phyloP scores from a whole-genome alignment of 2,329 filamentous ascomycete genomes.

The Fusarium sp. region DNA sequence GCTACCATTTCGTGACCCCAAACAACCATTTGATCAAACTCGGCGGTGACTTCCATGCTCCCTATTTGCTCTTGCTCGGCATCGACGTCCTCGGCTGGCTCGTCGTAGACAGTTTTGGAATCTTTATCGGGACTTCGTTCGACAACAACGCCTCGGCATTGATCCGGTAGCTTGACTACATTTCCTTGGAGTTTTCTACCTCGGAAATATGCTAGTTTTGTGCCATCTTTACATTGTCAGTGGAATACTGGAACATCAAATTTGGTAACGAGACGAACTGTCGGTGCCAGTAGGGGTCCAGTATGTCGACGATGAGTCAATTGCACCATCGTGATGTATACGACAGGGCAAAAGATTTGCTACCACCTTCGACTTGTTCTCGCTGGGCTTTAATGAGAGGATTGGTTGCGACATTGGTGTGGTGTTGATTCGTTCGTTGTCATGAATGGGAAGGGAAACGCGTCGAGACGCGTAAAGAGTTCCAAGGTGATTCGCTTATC shows the following conservation, averaged over 20 bases:
- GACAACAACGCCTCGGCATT: constrained; percentile 76
- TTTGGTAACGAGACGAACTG: constrained; percentile 54
- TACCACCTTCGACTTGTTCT: constrained; percentile 57
- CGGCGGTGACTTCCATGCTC: constrained; percentile 71
- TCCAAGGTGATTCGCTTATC: constrained; percentile 7
- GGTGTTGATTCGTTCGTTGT: constrained; percentile 3
- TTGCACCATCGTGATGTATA: constrained; percentile 81
- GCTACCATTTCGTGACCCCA: constrained; percentile 84
- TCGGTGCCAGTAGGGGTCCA: constrained; percentile 73
- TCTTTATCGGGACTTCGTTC: constrained; percentile 55
- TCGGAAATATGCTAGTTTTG: constrained; percentile 76
- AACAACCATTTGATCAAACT: constrained; percentile 82
- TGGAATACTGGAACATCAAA: neutral
- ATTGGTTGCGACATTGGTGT: constrained; percentile 59
- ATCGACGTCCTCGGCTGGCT: constrained; percentile 58
- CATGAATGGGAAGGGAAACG: constrained; percentile 26
- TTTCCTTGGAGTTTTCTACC: constrained; percentile 83
- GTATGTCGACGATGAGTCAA: constrained; percentile 73
- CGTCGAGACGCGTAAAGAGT: constrained; percentile 45
- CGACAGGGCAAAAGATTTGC: constrained; percentile 84
- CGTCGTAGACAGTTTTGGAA: constrained; percentile 54
- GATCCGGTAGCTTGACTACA: constrained; percentile 74
- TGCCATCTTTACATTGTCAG: constrained; percentile 59
- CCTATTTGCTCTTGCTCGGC: constrained; percentile 59
- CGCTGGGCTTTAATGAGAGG: constrained; percentile 54